A percentile compares a stretch with the other conserved stretches of the same genome.
phyloP scores from a whole-genome alignment of 2,329 filamentous ascomycete genomes.

The Fusarium chaquense region DNA sequence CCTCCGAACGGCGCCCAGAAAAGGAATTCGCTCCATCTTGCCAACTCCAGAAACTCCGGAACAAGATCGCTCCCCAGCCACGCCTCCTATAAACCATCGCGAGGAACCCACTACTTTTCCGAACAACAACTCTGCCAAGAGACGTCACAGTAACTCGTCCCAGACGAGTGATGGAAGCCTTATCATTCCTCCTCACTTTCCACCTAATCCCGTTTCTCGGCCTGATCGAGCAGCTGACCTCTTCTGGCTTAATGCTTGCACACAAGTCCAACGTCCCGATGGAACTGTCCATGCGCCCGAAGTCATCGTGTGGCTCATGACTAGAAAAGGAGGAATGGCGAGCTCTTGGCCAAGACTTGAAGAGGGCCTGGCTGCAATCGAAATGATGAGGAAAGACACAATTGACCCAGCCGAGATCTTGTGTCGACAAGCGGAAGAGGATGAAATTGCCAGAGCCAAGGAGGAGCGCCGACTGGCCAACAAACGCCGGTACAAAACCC shows the following conservation, averaged over 20 bases:
- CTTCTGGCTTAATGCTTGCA: slow-evolving; percentile 40
- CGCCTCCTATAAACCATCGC: not conserved
- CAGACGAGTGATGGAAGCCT: not conserved
- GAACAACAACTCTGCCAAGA: not conserved
- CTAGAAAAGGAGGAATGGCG: slow-evolving; percentile 36
- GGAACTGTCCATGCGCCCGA: slow-evolving; percentile 36
- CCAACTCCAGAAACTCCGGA: not conserved
- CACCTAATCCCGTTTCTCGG: slow-evolving; percentile 23
- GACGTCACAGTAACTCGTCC: slow-evolving; percentile 21
- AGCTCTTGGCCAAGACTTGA: slow-evolving; percentile 38
- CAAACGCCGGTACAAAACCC: slow-evolving; percentile 43
- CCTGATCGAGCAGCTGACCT: slow-evolving; percentile 11
- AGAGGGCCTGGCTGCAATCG: slow-evolving; percentile 29
- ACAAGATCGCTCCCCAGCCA: slow-evolving; percentile 12
- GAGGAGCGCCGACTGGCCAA: slow-evolving; percentile 42
- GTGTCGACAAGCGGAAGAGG: slow-evolving; percentile 31
- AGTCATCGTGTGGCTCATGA: slow-evolving; percentile 40
- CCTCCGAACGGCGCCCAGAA: not conserved
- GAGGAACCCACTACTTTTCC: not conserved
- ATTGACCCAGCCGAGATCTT: slow-evolving; percentile 34
- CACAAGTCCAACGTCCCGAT: slow-evolving; percentile 23
- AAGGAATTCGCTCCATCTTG: not conserved
- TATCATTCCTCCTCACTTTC: slow-evolving; percentile 24
- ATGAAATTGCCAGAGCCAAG: slow-evolving; percentile 23
- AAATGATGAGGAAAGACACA: slow-evolving; percentile 35